phyloP scores from a whole-genome alignment of 2,329 filamentous ascomycete species.

The Trichoderma polysporum region DNA sequence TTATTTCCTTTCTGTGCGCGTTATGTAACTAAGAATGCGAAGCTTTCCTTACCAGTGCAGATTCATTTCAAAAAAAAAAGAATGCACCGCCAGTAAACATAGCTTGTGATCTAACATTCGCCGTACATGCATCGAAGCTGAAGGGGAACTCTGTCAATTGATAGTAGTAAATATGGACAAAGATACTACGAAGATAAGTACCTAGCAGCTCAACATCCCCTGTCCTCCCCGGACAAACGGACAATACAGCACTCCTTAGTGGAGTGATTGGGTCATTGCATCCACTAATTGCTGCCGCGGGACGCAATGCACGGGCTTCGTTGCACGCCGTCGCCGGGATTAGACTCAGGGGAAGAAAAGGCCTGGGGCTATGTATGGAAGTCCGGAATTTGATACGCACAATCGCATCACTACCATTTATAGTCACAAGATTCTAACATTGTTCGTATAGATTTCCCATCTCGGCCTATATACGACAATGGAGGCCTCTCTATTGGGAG shows the following conservation, averaged over 20 bases:
- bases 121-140: no score
- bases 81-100: no score
- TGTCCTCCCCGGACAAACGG: slow-evolving; percentile 11
- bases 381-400: neutral
- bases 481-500: neutral
- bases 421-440: neutral
- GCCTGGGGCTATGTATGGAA: neutral
- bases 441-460: neutral
- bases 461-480: neutral
- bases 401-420: neutral
- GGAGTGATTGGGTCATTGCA: neutral
- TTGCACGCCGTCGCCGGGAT: neutral
- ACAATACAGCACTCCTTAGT: slow-evolving; percentile 3
- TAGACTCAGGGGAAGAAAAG: neutral
- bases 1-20: no score
- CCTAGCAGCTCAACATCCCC: neutral
- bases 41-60: no score
- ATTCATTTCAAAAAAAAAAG: no score
- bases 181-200: no score
- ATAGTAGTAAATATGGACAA: no score
- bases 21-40: no score
- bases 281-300: neutral
- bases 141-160: no score
- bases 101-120: no score
- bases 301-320: neutral